Conservation (phyloP, 148 eudicot species). For the Camellia lanceoleosa region DNA sequence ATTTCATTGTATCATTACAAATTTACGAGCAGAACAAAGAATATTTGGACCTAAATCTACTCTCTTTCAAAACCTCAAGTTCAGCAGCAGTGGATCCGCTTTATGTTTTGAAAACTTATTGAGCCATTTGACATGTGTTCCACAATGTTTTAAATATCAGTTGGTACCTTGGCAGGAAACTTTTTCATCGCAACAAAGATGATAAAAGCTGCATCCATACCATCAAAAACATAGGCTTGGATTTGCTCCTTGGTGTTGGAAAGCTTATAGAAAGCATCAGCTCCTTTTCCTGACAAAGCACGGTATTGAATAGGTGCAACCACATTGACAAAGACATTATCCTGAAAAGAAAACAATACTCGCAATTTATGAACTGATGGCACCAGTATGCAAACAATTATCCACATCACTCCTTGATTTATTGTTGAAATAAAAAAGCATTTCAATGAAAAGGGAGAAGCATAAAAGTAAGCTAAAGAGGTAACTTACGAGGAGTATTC, state of each 20-base stretch:
- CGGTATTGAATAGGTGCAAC: slow-evolving; percentile 48
- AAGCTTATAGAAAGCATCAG: slow-evolving; percentile 47
- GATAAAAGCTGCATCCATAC: slow-evolving; percentile 17
- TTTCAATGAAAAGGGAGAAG: not conserved
- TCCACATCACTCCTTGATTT: not conserved
- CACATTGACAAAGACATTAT: slow-evolving; percentile 45
- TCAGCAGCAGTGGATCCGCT: too few species aligned
- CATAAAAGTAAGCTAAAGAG: not conserved
- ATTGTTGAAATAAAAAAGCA: not conserved
- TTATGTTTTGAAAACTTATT: too few species aligned
- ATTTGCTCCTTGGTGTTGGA: slow-evolving; percentile 41
- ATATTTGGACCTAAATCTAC: not conserved
- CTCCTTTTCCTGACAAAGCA: slow-evolving; percentile 36
- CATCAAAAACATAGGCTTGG: slow-evolving; percentile 49
- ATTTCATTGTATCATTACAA: not conserved
- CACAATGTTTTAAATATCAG: too few species aligned
- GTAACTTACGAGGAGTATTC: not conserved
- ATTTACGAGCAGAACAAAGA: not conserved
- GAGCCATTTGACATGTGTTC: too few species aligned
- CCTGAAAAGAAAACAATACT: slow-evolving; percentile 25
- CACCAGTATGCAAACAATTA: not conserved
- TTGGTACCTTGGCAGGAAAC: not conserved
- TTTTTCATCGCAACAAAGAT: not conserved
- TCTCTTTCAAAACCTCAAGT: too few species aligned
- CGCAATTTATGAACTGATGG: not conserved